A percentile compares a stretch with the other conserved stretches of the same genome.
Evolutionary conservation across 1,284 basidiomycete species (phyloP).

Genomic region (Moniliophthora roreri): DNA sequence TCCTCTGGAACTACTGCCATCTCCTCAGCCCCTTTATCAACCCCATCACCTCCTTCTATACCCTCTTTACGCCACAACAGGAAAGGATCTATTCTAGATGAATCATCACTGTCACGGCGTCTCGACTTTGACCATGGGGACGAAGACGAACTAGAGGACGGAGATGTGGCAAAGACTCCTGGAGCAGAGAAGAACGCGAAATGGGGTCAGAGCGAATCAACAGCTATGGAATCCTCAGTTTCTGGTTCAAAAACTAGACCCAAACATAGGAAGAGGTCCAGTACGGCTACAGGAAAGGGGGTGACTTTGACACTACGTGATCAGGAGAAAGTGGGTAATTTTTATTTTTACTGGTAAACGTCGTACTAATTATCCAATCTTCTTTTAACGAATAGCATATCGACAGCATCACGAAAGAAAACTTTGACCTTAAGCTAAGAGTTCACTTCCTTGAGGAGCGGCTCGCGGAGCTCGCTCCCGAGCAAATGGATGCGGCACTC

Average conservation of each 20-base stretch:
- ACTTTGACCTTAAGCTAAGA: conserved; percentile 92
- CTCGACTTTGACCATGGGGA: conserved; percentile 35
- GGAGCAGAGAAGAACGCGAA: conserved; percentile 40
- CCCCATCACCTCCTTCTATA: conserved; percentile 46
- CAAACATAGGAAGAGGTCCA: conserved; percentile 23
- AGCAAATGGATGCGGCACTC: conserved; percentile 87
- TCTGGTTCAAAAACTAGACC: conserved; percentile 18
- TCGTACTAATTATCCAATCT: conserved; percentile 5
- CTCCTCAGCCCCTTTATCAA: conserved; percentile 52
- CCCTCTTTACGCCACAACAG: conserved; percentile 25
- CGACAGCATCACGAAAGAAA: conserved; percentile 92
- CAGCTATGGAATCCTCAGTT: conserved; percentile 40
- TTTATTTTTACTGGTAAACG: background rate
- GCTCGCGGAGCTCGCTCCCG: conserved; percentile 83
- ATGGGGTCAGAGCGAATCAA: conserved; percentile 43
- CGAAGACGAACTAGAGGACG: conserved; percentile 36
- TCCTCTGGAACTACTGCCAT: conserved; percentile 52
- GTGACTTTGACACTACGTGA: conserved; percentile 83
- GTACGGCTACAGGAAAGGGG: conserved; percentile 53
- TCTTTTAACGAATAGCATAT: conserved; percentile 71
- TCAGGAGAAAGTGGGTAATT: conserved; percentile 82
- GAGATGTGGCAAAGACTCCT: conserved; percentile 52
- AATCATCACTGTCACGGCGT: conserved; percentile 24
- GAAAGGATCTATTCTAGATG: conserved; percentile 19
- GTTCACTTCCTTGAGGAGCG: conserved; percentile 93